These are phyloP conservation scores for Ceratocystis diversiconidia DNA, from an alignment of 2,329 filamentous ascomycete genomes.

Conservation along the genomic window DNA sequence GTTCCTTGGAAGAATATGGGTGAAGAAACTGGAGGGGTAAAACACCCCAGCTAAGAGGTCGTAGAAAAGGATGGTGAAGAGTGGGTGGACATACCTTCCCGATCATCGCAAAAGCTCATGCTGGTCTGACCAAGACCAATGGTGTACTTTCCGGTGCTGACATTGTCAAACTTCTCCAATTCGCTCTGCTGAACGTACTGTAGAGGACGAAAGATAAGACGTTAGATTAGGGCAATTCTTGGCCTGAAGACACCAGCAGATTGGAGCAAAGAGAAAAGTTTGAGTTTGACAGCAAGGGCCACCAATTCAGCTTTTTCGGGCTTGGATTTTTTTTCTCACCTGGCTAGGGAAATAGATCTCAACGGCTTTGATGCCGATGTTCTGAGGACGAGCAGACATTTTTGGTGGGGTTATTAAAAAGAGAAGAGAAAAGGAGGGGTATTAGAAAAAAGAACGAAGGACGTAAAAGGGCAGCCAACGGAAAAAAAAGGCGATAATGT, in stretches of 20 bases:
- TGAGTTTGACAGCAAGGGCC: neutral
- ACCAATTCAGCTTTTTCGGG: neutral
- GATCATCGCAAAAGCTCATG: slow-evolving; percentile 85
- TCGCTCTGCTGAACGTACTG: slow-evolving; percentile 75
- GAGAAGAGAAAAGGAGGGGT: slow-evolving; percentile 11
- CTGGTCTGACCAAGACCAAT: slow-evolving; percentile 83
- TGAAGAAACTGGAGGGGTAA: slow-evolving; percentile 14
- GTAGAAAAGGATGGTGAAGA: neutral
- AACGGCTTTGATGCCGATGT: slow-evolving; percentile 87
- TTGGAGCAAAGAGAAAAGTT: neutral
- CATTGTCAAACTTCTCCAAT: slow-evolving; percentile 77
- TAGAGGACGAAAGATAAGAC: slow-evolving; percentile 10
- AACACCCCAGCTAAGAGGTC: neutral
- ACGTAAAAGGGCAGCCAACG: neutral
- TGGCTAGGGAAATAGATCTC: slow-evolving; percentile 79
- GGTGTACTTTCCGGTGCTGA: slow-evolving; percentile 71
- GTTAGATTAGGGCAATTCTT: neutral
- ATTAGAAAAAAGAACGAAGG: slow-evolving; percentile 1
- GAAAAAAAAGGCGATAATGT: neutral
- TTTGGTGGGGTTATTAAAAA: slow-evolving; percentile 20
- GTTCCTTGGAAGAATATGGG: neutral
- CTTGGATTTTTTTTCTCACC: slow-evolving; percentile 36
- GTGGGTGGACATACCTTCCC: slow-evolving; percentile 49
- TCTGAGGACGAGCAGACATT: slow-evolving; percentile 67
- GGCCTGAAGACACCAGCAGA: neutral